Evolutionary conservation across 805 yeast genomes (phyloP).

Genomic region (Candida andamanensis): DNA sequence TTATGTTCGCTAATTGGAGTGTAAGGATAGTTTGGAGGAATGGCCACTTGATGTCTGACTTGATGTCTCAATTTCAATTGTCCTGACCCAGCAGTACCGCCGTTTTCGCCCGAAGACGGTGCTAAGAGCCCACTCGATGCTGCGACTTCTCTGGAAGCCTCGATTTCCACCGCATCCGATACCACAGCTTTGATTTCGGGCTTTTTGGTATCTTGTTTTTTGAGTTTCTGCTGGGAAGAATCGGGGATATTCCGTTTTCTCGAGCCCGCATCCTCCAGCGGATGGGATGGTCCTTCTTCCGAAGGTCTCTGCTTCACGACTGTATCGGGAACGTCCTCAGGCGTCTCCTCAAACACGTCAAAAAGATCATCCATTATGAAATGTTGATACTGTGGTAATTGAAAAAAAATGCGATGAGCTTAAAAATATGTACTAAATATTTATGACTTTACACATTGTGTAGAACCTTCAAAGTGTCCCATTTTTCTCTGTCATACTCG

Average conservation of each 20-base stretch:
- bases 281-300: neutral
- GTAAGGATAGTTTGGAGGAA: conserved; percentile 88
- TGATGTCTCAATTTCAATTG: conserved; percentile 77
- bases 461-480: conserved; percentile 48
- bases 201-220: conserved; percentile 18
- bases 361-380: conserved; percentile 45
- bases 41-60: conserved; percentile 95
- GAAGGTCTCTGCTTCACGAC: conserved; percentile 18
- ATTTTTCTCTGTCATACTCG: conserved; percentile 61
- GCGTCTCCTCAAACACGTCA: conserved; percentile 58
- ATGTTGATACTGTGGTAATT: too few species aligned
- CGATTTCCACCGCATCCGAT: conserved; percentile 82
- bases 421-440: neutral
- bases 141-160: conserved; percentile 84
- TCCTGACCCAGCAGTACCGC: conserved; percentile 10
- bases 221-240: conserved; percentile 12
- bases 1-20: conserved; percentile 85
- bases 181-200: conserved; percentile 64
- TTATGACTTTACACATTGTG: conserved; percentile 8
- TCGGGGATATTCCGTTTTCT: neutral
- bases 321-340: conserved; percentile 27
- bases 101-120: conserved; percentile 1
- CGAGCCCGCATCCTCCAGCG: neutral
- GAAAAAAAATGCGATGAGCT: conserved; percentile 5
- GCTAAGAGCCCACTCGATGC: conserved; percentile 66